Conservation (phyloP, 2,329 filamentous ascomycete species). For the Rutstroemia sp. region DNA sequence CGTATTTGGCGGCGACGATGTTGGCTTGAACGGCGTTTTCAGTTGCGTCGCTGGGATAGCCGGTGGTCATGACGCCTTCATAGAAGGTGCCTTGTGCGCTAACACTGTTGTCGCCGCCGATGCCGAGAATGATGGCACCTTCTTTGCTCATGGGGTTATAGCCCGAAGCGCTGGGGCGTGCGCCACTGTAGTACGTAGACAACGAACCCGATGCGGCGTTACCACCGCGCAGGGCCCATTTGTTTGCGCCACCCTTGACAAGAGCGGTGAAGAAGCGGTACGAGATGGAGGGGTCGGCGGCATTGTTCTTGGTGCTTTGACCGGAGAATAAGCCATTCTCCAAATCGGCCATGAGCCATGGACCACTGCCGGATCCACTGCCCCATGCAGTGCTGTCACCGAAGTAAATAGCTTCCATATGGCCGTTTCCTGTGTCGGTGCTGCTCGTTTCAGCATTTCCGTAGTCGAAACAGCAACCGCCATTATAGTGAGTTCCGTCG, state of each 20-base stretch:
- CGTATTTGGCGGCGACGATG: constrained; percentile 52
- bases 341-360: constrained; percentile 63
- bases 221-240: constrained; percentile 53
- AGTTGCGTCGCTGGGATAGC: constrained; percentile 51
- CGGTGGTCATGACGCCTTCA: constrained; percentile 56
- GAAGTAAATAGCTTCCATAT: constrained; percentile 65
- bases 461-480: constrained; percentile 49
- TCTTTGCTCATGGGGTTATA: constrained; percentile 56
- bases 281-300: constrained; percentile 43
- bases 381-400: constrained; percentile 49
- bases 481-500: constrained; percentile 53
- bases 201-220: constrained; percentile 48
- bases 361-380: constrained; percentile 47
- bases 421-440: constrained; percentile 49
- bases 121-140: constrained; percentile 59
- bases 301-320: constrained; percentile 36
- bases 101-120: constrained; percentile 49
- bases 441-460: constrained; percentile 48
- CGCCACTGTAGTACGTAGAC: constrained; percentile 52
- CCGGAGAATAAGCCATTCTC: constrained; percentile 62
- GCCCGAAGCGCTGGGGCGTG: constrained; percentile 38
- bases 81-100: constrained; percentile 58
- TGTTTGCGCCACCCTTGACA: constrained; percentile 47
- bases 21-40: constrained; percentile 53
- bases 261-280: constrained; percentile 49